Evolutionary conservation across 805 yeast genomes (phyloP).

Genomic region (Zygotorulaspora danielsina): DNA sequence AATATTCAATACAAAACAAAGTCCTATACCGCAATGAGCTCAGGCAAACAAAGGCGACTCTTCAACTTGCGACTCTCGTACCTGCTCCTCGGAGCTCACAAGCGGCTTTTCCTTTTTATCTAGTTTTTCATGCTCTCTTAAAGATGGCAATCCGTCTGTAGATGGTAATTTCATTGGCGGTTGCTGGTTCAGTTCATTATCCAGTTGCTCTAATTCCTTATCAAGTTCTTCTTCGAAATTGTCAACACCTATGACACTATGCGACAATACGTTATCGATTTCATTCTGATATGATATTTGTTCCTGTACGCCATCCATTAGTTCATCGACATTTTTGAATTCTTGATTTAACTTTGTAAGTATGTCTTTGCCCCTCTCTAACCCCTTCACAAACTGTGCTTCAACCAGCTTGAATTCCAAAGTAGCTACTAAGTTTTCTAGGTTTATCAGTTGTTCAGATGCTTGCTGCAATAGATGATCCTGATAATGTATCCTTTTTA

Average conservation of each 20-base stretch:
- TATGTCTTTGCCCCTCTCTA: constrained; percentile 74
- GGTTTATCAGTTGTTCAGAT: constrained; percentile 68
- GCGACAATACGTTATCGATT: constrained; percentile 49
- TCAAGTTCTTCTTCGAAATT: constrained; percentile 58
- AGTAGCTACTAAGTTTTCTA: constrained; percentile 72
- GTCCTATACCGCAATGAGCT: no score
- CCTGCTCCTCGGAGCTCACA: background rate
- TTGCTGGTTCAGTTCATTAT: constrained; percentile 43
- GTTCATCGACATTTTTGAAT: constrained; percentile 71
- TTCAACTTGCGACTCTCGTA: background rate
- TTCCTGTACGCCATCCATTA: constrained; percentile 81
- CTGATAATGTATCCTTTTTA: constrained; percentile 79
- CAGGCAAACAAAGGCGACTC: constrained; percentile 2
- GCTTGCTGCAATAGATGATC: constrained; percentile 65
- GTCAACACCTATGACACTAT: constrained; percentile 33
- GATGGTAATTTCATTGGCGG: constrained; percentile 26
- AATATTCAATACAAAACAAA: no score
- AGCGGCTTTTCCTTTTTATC: constrained; percentile 2
- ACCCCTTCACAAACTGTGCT: constrained; percentile 74
- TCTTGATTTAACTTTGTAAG: constrained; percentile 73
- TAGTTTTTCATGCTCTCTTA: background rate
- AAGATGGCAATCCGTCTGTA: constrained; percentile 29
- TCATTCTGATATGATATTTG: constrained; percentile 77
- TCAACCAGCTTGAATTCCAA: constrained; percentile 90
- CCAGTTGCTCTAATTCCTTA: constrained; percentile 52